A percentile compares a stretch with the other conserved stretches of the same genome.
Evolutionary conservation across 805 yeast species (phyloP).

Genomic region (Pichia cabralensis): DNA sequence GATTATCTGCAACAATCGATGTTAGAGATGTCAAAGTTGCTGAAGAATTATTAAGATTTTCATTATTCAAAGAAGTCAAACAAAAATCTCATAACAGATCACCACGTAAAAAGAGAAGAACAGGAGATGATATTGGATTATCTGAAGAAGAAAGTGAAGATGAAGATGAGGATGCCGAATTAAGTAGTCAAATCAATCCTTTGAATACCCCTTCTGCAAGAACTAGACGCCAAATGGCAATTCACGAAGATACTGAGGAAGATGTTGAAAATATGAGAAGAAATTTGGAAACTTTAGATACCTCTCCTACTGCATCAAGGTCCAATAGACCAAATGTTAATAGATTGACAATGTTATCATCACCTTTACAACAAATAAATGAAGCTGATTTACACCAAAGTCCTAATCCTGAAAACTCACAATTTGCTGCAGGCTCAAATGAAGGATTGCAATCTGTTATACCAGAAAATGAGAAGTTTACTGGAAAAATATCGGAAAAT

Average conservation of each 20-base stretch:
- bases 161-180: slow-evolving; percentile 9
- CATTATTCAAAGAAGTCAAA: slow-evolving; percentile 62
- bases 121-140: slow-evolving; percentile 11
- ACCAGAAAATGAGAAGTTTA: slow-evolving; percentile 10
- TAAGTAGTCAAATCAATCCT: slow-evolving; percentile 7
- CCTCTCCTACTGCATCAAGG: slow-evolving; percentile 3
- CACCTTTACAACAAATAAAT: neutral
- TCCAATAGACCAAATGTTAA: neutral
- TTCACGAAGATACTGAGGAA: slow-evolving; percentile 18
- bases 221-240: slow-evolving; percentile 11
- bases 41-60: slow-evolving; percentile 72
- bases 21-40: slow-evolving; percentile 78
- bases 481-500: slow-evolving; percentile 37
- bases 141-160: slow-evolving; percentile 14
- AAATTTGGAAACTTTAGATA: slow-evolving; percentile 17
- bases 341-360: neutral
- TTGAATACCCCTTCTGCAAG: neutral
- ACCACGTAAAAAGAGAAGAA: slow-evolving; percentile 30
- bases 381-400: neutral
- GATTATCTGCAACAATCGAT: slow-evolving; percentile 68
- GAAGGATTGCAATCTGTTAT: slow-evolving; percentile 13
- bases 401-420: neutral
- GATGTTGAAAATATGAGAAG: slow-evolving; percentile 17
- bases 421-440: slow-evolving; percentile 9
- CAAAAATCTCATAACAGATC: slow-evolving; percentile 24